These are phyloP conservation scores for Penicillium lagena DNA, from an alignment of 495 filamentous ascomycete genomes.

Conservation along the genomic window DNA sequence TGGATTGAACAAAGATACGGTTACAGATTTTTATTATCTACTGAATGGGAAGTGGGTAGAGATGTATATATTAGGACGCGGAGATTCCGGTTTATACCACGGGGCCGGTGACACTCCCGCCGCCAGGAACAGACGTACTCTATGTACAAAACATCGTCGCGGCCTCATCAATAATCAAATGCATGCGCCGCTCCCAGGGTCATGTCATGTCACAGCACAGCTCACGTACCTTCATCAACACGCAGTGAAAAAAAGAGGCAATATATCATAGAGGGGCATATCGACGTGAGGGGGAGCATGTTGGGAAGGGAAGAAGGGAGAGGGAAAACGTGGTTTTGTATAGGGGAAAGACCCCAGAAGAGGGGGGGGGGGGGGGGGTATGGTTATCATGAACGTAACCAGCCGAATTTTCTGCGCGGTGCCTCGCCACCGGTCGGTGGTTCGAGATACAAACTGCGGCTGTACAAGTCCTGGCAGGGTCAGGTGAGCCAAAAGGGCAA, in stretches of 20 bases:
- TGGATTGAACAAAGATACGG: too few relatives aligned
- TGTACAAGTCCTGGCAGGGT: slow-evolving; percentile 31
- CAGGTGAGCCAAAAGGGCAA: too few relatives aligned
- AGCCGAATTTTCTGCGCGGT: slow-evolving; percentile 38
- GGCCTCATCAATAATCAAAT: slow-evolving; percentile 4
- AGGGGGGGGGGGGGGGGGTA: background rate
- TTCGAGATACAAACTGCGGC: slow-evolving; percentile 40
- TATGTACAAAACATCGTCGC: slow-evolving; percentile 17
- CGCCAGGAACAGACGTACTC: slow-evolving; percentile 4
- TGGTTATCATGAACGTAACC: slow-evolving; percentile 28
- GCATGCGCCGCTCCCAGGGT: slow-evolving; percentile 7
- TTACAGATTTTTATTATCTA: too few relatives aligned
- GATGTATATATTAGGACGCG: background rate
- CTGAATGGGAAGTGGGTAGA: background rate
- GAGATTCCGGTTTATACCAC: background rate
- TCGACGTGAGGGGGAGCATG: slow-evolving; percentile 17
- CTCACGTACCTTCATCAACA: too few relatives aligned
- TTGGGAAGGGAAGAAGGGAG: background rate
- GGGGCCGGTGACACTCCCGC: slow-evolving; percentile 1
- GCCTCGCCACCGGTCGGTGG: slow-evolving; percentile 33
- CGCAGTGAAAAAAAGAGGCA: slow-evolving; percentile 1
- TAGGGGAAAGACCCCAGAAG: background rate
- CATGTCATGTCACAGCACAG: slow-evolving; percentile 3
- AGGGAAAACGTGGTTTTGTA: background rate
- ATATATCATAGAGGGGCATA: slow-evolving; percentile 22